Evolutionary conservation across 2,329 filamentous ascomycete genomes (phyloP).

Genomic region (Fusarium illudens): DNA sequence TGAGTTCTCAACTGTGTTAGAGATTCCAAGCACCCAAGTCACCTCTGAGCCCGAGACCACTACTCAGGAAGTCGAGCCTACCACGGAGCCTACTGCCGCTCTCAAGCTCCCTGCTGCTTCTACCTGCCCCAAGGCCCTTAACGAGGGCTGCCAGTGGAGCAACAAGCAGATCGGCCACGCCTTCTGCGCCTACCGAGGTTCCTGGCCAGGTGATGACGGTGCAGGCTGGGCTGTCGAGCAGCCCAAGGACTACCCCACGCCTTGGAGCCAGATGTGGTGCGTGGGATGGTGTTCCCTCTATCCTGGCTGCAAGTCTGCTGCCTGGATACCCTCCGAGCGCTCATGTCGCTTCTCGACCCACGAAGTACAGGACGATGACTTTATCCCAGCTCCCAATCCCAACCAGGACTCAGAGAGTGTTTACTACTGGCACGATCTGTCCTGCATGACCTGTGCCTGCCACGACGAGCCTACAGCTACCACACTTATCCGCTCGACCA

Average conservation of each 20-base stretch:
- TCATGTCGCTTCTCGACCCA: not conserved
- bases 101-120: not conserved
- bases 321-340: not conserved
- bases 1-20: not conserved
- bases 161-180: not conserved
- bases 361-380: not conserved
- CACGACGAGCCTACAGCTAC: not conserved
- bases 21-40: not conserved
- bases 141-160: not conserved
- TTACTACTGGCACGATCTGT: conserved; percentile 5
- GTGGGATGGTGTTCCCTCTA: not conserved
- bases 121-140: not conserved
- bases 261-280: conserved; percentile 6
- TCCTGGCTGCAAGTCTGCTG: not conserved
- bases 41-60: not conserved
- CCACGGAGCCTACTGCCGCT: not conserved
- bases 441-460: not conserved
- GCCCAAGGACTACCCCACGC: not conserved
- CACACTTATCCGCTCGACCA: not conserved
- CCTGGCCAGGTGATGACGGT: not conserved
- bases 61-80: not conserved
- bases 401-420: not conserved
- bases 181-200: not conserved
- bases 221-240: not conserved
- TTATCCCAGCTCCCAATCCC: not conserved